These are phyloP conservation scores for Nosema muscidifuracis DNA, from an alignment of 371 early-diverging fungal species.

Conservation along the genomic window DNA sequence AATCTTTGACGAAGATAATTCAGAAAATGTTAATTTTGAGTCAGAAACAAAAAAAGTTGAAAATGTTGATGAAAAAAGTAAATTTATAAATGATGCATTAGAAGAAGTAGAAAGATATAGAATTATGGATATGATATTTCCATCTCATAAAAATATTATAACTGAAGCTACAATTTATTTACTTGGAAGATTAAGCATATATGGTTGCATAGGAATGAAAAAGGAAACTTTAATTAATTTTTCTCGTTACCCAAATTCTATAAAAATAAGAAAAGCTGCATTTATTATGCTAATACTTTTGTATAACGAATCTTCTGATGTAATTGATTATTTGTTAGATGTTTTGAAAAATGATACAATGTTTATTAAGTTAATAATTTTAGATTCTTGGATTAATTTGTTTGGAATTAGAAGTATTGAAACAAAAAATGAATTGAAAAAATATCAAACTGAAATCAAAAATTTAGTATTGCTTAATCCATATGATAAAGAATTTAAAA, in stretches of 20 bases:
- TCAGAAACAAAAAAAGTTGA: not conserved
- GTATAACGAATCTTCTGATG: constrained; percentile 8
- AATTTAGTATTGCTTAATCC: not conserved
- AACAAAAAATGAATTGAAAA: not conserved
- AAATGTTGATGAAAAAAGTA: not conserved
- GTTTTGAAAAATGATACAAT: constrained; percentile 4
- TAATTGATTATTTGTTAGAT: not conserved
- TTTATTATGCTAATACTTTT: constrained; percentile 53
- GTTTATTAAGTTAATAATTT: constrained; percentile 8
- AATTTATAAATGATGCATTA: not conserved
- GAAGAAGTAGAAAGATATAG: constrained; percentile 60
- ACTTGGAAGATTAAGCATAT: constrained; percentile 47
- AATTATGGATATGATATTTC: constrained; percentile 62
- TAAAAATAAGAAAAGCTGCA: constrained; percentile 58
- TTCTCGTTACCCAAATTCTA: constrained; percentile 53
- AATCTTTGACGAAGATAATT: not conserved
- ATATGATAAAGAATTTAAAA: constrained; percentile 6
- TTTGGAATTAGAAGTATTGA: not conserved
- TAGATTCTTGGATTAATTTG: constrained; percentile 25
- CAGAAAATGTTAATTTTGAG: not conserved
- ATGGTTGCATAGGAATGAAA: constrained; percentile 46
- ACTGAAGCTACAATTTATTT: constrained; percentile 53
- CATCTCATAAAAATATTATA: constrained; percentile 59
- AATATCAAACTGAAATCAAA: not conserved
- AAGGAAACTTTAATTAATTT: constrained; percentile 39